Conservation (phyloP, 2,329 filamentous ascomycete species). For the Pseudogymnoascus sp. region DNA sequence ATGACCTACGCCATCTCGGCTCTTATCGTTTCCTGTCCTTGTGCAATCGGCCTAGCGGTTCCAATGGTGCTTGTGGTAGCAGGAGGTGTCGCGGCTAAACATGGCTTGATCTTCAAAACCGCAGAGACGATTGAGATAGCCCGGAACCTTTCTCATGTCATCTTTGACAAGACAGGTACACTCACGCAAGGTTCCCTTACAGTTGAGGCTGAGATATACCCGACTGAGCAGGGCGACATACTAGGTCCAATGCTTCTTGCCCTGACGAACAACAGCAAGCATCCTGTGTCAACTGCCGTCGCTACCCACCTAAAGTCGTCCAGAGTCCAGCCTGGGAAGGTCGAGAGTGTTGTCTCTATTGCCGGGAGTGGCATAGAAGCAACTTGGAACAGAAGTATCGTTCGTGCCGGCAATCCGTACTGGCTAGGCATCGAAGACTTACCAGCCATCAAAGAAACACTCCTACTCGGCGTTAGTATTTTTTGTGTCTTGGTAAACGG, state of each 20-base stretch:
- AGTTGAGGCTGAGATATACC: slow-evolving; percentile 33
- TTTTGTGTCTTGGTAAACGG: slow-evolving; percentile 39
- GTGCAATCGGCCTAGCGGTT: slow-evolving; percentile 61
- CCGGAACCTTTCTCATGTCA: slow-evolving; percentile 53
- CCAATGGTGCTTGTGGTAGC: slow-evolving; percentile 72
- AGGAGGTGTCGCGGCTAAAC: slow-evolving; percentile 54
- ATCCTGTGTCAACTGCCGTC: slow-evolving; percentile 18
- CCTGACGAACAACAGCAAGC: slow-evolving; percentile 25
- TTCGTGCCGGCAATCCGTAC: slow-evolving; percentile 41
- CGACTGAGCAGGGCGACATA: slow-evolving; percentile 20
- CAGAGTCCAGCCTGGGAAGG: not conserved
- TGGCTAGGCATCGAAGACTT: slow-evolving; percentile 36
- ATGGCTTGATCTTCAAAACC: slow-evolving; percentile 63
- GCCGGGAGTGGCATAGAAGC: slow-evolving; percentile 40
- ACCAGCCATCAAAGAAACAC: not conserved
- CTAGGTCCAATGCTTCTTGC: slow-evolving; percentile 28
- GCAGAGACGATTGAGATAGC: slow-evolving; percentile 56
- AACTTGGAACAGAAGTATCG: slow-evolving; percentile 14
- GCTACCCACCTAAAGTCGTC: not conserved
- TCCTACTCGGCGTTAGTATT: slow-evolving; percentile 30
- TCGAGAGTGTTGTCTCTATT: slow-evolving; percentile 17
- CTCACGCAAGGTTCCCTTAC: slow-evolving; percentile 52
- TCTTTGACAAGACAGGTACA: slow-evolving; percentile 79
- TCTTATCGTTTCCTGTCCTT: slow-evolving; percentile 70
- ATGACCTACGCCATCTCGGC: slow-evolving; percentile 67